Percentiles rank a stretch among this genome's conserved stretches.
These are phyloP conservation scores for Penicillium malachiteum DNA, from an alignment of 495 filamentous ascomycete genomes.

Conservation along the genomic window DNA sequence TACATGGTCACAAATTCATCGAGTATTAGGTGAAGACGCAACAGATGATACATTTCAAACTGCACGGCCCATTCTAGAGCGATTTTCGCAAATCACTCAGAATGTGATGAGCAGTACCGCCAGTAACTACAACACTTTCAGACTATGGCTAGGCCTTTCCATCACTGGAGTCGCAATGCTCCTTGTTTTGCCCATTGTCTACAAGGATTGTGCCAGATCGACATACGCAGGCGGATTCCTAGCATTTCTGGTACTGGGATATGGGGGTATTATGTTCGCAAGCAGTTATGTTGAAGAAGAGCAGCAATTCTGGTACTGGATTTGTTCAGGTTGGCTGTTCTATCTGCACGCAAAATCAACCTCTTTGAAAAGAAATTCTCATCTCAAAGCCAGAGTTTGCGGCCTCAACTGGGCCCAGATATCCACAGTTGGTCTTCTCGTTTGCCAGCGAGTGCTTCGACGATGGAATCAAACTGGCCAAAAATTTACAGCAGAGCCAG, in stretches of 20 bases:
- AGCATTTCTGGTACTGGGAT: slow-evolving; percentile 48
- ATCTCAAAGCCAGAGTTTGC: neutral
- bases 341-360: slow-evolving; percentile 58
- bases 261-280: slow-evolving; percentile 91
- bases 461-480: slow-evolving; percentile 97
- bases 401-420: slow-evolving; percentile 6
- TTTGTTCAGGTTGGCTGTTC: slow-evolving; percentile 72
- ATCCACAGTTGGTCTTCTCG: slow-evolving; percentile 23
- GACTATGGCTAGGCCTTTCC: slow-evolving; percentile 54
- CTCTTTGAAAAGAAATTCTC: slow-evolving; percentile 1
- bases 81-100: slow-evolving; percentile 72
- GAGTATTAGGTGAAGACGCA: slow-evolving; percentile 8
- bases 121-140: slow-evolving; percentile 79
- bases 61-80: slow-evolving; percentile 23
- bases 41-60: slow-evolving; percentile 10
- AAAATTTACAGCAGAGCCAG: slow-evolving; percentile 84
- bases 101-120: slow-evolving; percentile 77
- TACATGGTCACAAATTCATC: slow-evolving; percentile 52
- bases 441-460: slow-evolving; percentile 61
- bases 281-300: slow-evolving; percentile 98
- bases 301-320: slow-evolving; percentile 98
- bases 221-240: slow-evolving; percentile 31
- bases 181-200: slow-evolving; percentile 30
- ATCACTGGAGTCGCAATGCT: slow-evolving; percentile 44
- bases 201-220: slow-evolving; percentile 18